Percentiles rank a stretch among this genome's conserved stretches.
phyloP scores from a whole-genome alignment of 1,139 yeast genomes.

The Debaryomyces subglobosus region DNA sequence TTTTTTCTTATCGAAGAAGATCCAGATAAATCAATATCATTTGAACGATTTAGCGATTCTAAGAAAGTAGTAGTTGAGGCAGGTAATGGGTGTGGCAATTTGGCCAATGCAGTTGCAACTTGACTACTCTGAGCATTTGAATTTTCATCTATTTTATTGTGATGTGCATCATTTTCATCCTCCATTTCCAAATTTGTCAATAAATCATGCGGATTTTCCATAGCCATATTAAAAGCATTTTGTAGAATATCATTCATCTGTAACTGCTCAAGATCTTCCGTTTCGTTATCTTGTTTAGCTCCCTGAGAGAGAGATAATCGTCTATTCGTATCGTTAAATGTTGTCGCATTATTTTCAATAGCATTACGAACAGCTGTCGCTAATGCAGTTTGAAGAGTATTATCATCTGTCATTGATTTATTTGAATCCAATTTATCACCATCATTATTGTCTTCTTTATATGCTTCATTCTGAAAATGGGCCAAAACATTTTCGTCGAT shows the following conservation, averaged over 20 bases:
- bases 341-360: constrained; percentile 15
- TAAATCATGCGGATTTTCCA: constrained; percentile 63
- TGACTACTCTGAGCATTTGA: constrained; percentile 12
- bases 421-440: constrained; percentile 1
- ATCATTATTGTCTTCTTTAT: constrained; percentile 23
- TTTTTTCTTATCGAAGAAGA: background rate
- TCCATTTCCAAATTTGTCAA: constrained; percentile 51
- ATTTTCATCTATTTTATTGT: background rate
- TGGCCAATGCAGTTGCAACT: constrained; percentile 15
- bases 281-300: constrained; percentile 21
- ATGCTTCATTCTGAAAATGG: constrained; percentile 43
- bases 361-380: constrained; percentile 31
- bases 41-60: constrained; percentile 17
- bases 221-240: constrained; percentile 73
- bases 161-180: constrained; percentile 18
- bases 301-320: background rate
- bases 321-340: constrained; percentile 2
- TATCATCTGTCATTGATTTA: constrained; percentile 9
- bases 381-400: constrained; percentile 27
- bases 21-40: constrained; percentile 6
- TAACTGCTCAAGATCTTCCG: constrained; percentile 51
- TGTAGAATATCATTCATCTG: constrained; percentile 71
- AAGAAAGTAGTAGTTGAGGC: constrained; percentile 20
- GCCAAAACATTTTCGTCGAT: constrained; percentile 43
- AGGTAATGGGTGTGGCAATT: constrained; percentile 15